Evolutionary conservation across 257 asterid species (phyloP), one percentile per base, ranked within the genome.

Genomic region (Orobanche coerulescens): DNA sequence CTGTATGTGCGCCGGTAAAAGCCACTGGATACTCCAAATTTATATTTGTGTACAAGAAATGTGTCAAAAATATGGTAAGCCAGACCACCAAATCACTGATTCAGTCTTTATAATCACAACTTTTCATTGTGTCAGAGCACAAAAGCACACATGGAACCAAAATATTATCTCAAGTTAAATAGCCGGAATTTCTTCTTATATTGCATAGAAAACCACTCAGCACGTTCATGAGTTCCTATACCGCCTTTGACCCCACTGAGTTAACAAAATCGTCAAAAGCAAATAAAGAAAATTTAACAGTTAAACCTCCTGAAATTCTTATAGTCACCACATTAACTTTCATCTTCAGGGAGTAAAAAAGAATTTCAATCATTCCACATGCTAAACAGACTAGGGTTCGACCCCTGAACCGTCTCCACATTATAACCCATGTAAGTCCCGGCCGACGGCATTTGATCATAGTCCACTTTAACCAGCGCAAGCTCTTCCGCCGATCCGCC

Each of bases 401-500:
- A 74, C 15, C 80, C 88, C 16, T 84, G 86, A 12, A 76, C 72
- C 31, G 69, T 73, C 22, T 85, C 96, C 6, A 82, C 87, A 0
- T 86, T 62, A 95, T 95, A 88, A 34, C 93, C 90, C 1, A 76
- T 36, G 43, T 76, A 81, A 33, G 76, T 64, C 1, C 76, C 62
- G 3, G 72, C 74, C 1, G 78, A 42, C 11, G 80, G 64, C 79
- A 79, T 77, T 5, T 71, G 72, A 68, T 85, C 95, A 48, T 88
- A 85, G 66, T 88, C 93, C 75, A 85, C 86, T 62, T 88, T 88
- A n/a, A 85, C 87, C 71, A 79, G 10, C 5, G 78, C 81, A 20
- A 72, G 72, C 39, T 82, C 92, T 54, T 81, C 89, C 15, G 46
- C 80, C 49, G 73, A 55, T 15, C 77, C 78, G 5, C 66, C 77